Base-by-base conservation (phyloP, 2,329 filamentous ascomycete species). In the Monilinia aucupariae region DNA sequence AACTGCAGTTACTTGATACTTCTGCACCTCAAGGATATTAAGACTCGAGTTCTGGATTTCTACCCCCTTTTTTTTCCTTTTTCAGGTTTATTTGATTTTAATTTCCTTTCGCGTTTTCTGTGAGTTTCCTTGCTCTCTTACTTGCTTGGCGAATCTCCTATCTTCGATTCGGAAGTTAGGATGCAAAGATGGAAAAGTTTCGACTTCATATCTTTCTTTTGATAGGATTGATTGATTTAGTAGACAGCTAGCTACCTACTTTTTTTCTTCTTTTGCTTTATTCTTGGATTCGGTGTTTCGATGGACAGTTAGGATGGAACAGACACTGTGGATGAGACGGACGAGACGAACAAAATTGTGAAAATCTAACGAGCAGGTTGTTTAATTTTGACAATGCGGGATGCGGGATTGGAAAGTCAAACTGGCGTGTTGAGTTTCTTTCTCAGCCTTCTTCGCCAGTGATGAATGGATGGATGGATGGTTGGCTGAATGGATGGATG, bases 1-100 rank as follows among this genome's bases (percentile, higher is more conserved):
- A 72, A 39, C 67, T 73, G 56, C 67, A 72, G 27, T 60, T 72
- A 49, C 66, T 71, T 45, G 64, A 59, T 50, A 22, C 27, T 41
- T 30, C 56, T 52, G 45, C 17, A 34, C 54, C 30, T 47, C 54
- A n/a, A 9, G 54, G 41, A 13, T 58, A 47, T 20, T 61, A 45
- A 47, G 20, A 13, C 17, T 47, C 10, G 20, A 4, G 45, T 1
- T 17, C 7, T 45, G 8, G 41, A 45, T 9, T 9, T 45, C 20
- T n/a, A 9, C 20, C 15, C 27, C 30, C 4, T 39, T 22, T 15
- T 25, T 20, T 30, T 17, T 25, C 17, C 17, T n/a, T 27, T 59
- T 59, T 8, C 32, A 13, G 37, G n/a, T 3, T 6, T 6, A 30
- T 27, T 25, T 49, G 20, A 9, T 22, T 15, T 39, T 20, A n/a